Evolutionary conservation across 768 basidiomycete species (phyloP).

Genomic region (Boletus tylopilopsis): DNA sequence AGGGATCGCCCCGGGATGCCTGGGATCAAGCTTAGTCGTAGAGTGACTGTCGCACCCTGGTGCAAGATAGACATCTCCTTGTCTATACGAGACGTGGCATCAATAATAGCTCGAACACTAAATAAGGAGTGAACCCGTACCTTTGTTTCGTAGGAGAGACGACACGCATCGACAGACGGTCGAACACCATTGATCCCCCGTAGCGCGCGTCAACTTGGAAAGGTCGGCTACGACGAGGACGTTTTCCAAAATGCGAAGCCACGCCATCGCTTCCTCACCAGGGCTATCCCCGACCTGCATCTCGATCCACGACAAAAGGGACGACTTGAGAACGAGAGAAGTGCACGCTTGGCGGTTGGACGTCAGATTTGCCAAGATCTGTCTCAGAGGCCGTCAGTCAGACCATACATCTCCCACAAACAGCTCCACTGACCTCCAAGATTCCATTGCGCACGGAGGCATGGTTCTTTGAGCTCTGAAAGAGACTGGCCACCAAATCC

Average conservation of each 20-base stretch:
- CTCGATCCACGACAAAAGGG: constrained; percentile 79
- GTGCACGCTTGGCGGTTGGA: constrained; percentile 64
- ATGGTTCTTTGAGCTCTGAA: constrained; percentile 62
- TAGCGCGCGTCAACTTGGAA: constrained; percentile 50
- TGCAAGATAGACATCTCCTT: constrained; percentile 14
- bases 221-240: constrained; percentile 49
- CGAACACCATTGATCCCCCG: constrained; percentile 58
- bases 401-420: no score
- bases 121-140: not conserved
- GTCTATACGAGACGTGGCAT: constrained; percentile 10
- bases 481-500: constrained; percentile 82
- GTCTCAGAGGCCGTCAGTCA: no score
- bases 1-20: constrained; percentile 28
- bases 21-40: constrained; percentile 37
- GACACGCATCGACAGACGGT: constrained; percentile 50
- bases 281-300: constrained; percentile 47
- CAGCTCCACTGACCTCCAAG: constrained; percentile 53
- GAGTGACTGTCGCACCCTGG: constrained; percentile 29
- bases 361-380: constrained; percentile 77
- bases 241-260: constrained; percentile 66
- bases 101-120: not conserved
- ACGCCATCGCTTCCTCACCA: constrained; percentile 47
- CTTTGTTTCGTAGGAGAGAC: constrained; percentile 14
- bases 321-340: constrained; percentile 68
- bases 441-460: constrained; percentile 50